Conservation (phyloP, 2,329 filamentous ascomycete genomes). For the Fusarium sarcochroum region DNA sequence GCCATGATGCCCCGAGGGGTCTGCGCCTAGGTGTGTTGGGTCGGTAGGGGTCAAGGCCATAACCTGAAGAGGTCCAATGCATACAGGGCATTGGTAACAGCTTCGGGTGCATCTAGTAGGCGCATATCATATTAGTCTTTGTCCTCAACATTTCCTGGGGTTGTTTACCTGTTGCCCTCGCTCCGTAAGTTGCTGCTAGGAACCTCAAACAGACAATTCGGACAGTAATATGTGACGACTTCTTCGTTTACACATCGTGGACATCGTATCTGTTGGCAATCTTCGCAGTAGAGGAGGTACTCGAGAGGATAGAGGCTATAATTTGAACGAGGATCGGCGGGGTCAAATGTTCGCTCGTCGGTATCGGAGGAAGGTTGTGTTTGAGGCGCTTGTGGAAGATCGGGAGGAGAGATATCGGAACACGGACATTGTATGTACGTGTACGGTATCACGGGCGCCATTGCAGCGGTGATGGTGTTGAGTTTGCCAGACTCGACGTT, state of each 20-base stretch:
- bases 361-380: slow-evolving; percentile 67
- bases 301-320: slow-evolving; percentile 95
- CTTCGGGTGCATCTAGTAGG: slow-evolving; percentile 84
- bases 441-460: slow-evolving; percentile 71
- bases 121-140: slow-evolving; percentile 34
- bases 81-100: slow-evolving; percentile 95
- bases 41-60: slow-evolving; percentile 75
- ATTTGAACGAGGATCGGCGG: slow-evolving; percentile 85
- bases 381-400: slow-evolving; percentile 52
- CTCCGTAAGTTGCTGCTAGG: slow-evolving; percentile 92
- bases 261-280: slow-evolving; percentile 96
- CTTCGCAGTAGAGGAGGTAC: slow-evolving; percentile 95
- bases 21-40: slow-evolving; percentile 60
- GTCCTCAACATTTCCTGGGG: neutral
- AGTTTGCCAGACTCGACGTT: slow-evolving; percentile 33
- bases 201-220: slow-evolving; percentile 95
- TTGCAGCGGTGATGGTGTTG: slow-evolving; percentile 48
- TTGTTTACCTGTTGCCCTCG: slow-evolving; percentile 86
- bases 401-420: slow-evolving; percentile 61
- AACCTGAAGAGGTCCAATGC: slow-evolving; percentile 83
- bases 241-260: slow-evolving; percentile 93
- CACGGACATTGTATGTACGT: slow-evolving; percentile 78
- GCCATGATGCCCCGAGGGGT: slow-evolving; percentile 52
- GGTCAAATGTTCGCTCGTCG: slow-evolving; percentile 87
- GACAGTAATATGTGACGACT: slow-evolving; percentile 95